A percentile compares a stretch with the other conserved stretches of the same genome.
phyloP scores from a whole-genome alignment of 1,139 yeast species.

The Hansenula lynferdii region DNA sequence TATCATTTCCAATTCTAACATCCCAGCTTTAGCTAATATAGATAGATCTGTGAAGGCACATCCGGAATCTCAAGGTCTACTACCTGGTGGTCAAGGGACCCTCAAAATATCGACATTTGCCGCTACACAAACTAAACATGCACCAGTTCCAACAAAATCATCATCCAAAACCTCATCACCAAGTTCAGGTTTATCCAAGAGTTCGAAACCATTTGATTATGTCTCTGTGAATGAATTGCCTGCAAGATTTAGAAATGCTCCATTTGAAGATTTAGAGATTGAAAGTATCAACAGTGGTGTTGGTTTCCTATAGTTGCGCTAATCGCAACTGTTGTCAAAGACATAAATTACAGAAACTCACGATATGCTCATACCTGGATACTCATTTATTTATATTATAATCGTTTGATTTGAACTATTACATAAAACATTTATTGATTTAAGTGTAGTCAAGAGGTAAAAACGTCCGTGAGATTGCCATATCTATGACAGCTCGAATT shows the following conservation, averaged over 20 bases:
- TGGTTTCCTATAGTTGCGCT: slow-evolving; percentile 6
- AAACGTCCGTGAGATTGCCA: too few species aligned
- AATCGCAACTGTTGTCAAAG: too few species aligned
- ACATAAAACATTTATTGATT: too few species aligned
- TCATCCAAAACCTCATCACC: slow-evolving; percentile 1
- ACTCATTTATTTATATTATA: too few species aligned
- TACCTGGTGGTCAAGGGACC: slow-evolving; percentile 19
- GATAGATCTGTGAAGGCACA: slow-evolving; percentile 16
- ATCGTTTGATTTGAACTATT: too few species aligned
- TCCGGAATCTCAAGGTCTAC: slow-evolving; percentile 18
- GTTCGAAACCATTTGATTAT: slow-evolving; percentile 19
- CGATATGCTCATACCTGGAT: too few species aligned
- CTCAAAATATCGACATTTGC: slow-evolving; percentile 13
- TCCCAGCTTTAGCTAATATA: slow-evolving; percentile 2
- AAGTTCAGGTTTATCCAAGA: slow-evolving; percentile 10
- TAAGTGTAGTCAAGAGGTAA: too few species aligned
- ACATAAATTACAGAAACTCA: too few species aligned
- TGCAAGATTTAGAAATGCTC: slow-evolving; percentile 17
- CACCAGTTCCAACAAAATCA: slow-evolving; percentile 2
- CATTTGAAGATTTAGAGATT: slow-evolving; percentile 16
- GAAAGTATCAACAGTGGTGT: slow-evolving; percentile 22
- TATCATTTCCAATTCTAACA: slow-evolving; percentile 2
- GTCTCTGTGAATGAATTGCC: slow-evolving; percentile 17
- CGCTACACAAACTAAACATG: slow-evolving; percentile 6
- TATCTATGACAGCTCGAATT: too few species aligned